Percentiles rank a stretch among this genome's conserved stretches.
These are phyloP conservation scores for Ophioceras dolichostomum DNA, from an alignment of 2,329 filamentous ascomycete genomes.

Conservation along the genomic window DNA sequence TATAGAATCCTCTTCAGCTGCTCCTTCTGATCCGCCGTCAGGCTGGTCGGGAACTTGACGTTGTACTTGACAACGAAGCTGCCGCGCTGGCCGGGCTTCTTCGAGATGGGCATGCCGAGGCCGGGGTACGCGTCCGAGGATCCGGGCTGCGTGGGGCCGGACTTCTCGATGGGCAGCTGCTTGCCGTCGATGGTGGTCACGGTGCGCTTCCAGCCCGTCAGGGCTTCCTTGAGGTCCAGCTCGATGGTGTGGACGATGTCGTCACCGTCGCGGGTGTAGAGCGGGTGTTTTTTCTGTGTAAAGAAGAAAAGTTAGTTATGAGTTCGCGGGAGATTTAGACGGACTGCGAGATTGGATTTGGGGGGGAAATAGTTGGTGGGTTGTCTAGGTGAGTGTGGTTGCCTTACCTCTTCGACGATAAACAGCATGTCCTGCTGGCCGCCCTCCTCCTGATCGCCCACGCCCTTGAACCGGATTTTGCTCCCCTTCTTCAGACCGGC, in stretches of 20 bases:
- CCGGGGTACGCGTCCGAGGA: constrained; percentile 71
- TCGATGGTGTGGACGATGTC: constrained; percentile 70
- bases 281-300: constrained; percentile 67
- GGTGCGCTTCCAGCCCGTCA: constrained; percentile 90
- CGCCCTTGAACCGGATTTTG: constrained; percentile 95
- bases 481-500: constrained; percentile 90
- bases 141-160: constrained; percentile 75
- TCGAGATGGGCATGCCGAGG: constrained; percentile 89
- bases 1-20: constrained; percentile 68
- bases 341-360: too few relatives aligned
- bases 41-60: constrained; percentile 74
- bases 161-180: constrained; percentile 66
- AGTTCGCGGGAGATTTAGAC: too few relatives aligned
- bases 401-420: constrained; percentile 80
- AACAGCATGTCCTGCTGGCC: constrained; percentile 94
- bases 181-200: constrained; percentile 88
- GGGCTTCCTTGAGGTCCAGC: constrained; percentile 79
- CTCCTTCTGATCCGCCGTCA: constrained; percentile 70
- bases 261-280: constrained; percentile 80
- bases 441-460: constrained; percentile 96
- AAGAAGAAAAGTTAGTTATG: constrained; percentile 31
- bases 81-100: constrained; percentile 73
- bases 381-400: constrained; percentile 1
- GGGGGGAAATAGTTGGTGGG: not conserved
- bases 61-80: constrained; percentile 85